Base-by-base conservation (phyloP, 148 eudicot species). In the Spergularia bocconei region DNA sequence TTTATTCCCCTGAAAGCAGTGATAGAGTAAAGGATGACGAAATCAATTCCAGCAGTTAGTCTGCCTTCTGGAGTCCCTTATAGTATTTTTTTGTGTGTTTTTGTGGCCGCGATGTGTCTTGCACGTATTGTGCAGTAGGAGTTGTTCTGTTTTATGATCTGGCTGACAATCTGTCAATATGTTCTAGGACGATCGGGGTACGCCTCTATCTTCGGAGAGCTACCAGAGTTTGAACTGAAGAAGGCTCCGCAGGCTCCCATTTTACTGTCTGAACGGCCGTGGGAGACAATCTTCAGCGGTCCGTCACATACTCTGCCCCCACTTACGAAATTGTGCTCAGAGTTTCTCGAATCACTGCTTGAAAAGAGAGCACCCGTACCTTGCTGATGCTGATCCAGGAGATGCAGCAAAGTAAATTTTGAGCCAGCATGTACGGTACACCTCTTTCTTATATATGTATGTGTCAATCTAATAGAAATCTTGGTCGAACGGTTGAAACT, bases 251-350 rank as follows among this genome's bases (percentile, higher is more conserved):
- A 77, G 63, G 69, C 78, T 16, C 50, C 79, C 78, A 76, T 77
- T 76, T 10, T 83, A 44, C 88, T 89, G 36, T 87, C 93, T 14
- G 91, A 85, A 70, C 83, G 84, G 56, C 84, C 86, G 10, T 94
- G 96, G 97, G 92, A 94, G 75, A 86, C 90, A 7, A 80, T 94
- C 20, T 94, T 94, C 63, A 83, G 78, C 71, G 97, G 93, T 72
- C 85, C 96, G 19, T 91, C 98, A 61, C 91, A 90, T 80, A 70
- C 67, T 53, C 91, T 94, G 79, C 95, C 95, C 58, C 91, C 98
- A 56, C 90, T 94, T 12, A 76, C 93, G 59, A 91, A 90, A 81
- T 69, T 91, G 57, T 91, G 96, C 68, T 84, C 91, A 5, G 80
- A 69, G 12, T 91, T 91, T 71, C 81, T 94, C 76, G 98, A 94